Evolutionary conservation across 2,329 filamentous ascomycete genomes (phyloP).

Genomic region (Fusarium sp.): DNA sequence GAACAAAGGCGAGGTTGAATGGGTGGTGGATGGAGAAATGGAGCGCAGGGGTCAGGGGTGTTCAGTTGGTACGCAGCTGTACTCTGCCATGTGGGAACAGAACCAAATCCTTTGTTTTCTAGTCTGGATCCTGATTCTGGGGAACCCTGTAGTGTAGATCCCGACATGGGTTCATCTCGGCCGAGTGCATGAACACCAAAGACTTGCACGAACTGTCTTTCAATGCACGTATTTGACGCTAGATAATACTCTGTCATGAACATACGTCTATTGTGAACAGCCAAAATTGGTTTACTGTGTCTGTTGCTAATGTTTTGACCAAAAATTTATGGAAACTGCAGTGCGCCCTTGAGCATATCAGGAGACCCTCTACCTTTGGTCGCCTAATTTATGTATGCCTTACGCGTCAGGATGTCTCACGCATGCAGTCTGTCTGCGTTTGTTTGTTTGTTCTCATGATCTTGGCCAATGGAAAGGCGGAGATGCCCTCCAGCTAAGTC

Average conservation of each 20-base stretch:
- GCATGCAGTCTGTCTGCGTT: too few relatives aligned
- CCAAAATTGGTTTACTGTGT: neutral
- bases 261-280: neutral
- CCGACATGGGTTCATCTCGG: constrained; percentile 10
- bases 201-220: constrained; percentile 4
- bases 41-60: neutral
- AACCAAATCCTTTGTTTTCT: neutral
- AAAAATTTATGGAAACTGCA: too few relatives aligned
- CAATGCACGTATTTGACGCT: neutral
- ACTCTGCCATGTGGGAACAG: neutral
- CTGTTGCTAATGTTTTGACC: neutral
- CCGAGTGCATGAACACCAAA: neutral
- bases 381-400: too few relatives aligned
- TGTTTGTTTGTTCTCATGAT: too few relatives aligned
- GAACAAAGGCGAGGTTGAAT: neutral
- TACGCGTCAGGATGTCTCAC: too few relatives aligned
- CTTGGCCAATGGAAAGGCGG: too few relatives aligned
- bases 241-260: neutral
- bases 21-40: neutral
- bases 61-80: neutral
- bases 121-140: constrained; percentile 5
- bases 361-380: too few relatives aligned
- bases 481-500: too few relatives aligned
- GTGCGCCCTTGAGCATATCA: too few relatives aligned
- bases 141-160: constrained; percentile 9